A percentile compares a stretch with the other conserved stretches of the same genome.
These are phyloP conservation scores for Pontederia crassipes DNA, from an alignment of 176 grass and related monocot species.

Conservation along the genomic window DNA sequence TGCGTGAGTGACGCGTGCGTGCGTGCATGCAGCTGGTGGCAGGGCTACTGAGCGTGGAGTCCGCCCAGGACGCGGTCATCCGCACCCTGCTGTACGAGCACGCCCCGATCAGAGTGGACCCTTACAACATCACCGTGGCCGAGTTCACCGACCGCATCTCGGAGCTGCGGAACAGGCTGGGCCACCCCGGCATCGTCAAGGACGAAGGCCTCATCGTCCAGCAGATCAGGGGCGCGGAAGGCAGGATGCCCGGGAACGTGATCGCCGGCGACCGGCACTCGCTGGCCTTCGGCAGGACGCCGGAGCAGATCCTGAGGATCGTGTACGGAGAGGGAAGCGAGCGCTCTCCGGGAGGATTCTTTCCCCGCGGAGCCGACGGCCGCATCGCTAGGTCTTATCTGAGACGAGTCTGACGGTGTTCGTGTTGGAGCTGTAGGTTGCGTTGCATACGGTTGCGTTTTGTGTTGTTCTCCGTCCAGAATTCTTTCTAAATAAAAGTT, in stretches of 20 bases:
- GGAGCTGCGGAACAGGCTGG: constrained; percentile 52
- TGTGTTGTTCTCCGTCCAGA: too few species aligned
- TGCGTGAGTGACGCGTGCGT: too few species aligned
- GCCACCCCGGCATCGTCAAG: constrained; percentile 35
- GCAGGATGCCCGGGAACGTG: constrained; percentile 41
- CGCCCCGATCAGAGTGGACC: constrained; percentile 28
- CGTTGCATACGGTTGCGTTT: too few species aligned
- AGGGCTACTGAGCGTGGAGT: constrained; percentile 68
- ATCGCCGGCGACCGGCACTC: constrained; percentile 67
- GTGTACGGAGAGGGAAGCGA: constrained; percentile 61
- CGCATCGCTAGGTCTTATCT: constrained; percentile 33
- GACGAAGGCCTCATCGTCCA: constrained; percentile 68
- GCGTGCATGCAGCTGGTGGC: constrained; percentile 44
- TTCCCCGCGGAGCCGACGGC: constrained; percentile 51
- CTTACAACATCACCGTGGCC: constrained; percentile 48
- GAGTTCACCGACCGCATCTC: constrained; percentile 67
- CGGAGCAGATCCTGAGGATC: constrained; percentile 66
- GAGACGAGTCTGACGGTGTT: too few species aligned
- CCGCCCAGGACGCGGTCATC: constrained; percentile 89
- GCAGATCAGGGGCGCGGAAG: constrained; percentile 37
- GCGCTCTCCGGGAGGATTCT: constrained; percentile 52
- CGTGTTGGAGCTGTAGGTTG: too few species aligned
- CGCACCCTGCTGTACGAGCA: constrained; percentile 56
- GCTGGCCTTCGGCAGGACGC: constrained; percentile 53
- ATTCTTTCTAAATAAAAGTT: too few species aligned